phyloP scores from a whole-genome alignment of 2,329 filamentous ascomycete species.

The Epichloe sibirici region DNA sequence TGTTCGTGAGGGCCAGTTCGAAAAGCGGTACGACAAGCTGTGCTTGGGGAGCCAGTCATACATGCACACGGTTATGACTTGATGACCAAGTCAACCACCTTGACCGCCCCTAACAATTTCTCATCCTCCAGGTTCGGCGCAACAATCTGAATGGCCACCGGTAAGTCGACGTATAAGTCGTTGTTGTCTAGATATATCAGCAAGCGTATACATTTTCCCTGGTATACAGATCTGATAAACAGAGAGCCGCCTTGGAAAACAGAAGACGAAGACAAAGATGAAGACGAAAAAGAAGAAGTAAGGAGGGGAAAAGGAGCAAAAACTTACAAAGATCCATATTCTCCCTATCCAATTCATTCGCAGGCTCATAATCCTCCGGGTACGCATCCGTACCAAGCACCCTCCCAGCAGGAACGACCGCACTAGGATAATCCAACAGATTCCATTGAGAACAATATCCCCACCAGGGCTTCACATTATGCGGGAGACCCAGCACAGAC shows the following conservation, averaged over 20 bases:
- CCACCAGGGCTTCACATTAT: conserved; percentile 39
- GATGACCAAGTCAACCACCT: conserved; percentile 7
- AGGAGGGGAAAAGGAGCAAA: background rate
- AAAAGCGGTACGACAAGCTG: too few relatives aligned
- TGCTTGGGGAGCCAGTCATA: background rate
- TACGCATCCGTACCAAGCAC: conserved; percentile 8
- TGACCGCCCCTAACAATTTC: conserved; percentile 9
- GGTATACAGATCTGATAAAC: too few relatives aligned
- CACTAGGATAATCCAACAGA: conserved; percentile 49
- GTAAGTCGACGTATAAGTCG: conserved; percentile 8
- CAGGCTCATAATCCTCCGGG: conserved; percentile 6
- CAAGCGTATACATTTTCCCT: background rate
- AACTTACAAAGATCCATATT: conserved; percentile 10
- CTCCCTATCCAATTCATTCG: conserved; percentile 9
- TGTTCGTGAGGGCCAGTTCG: too few relatives aligned
- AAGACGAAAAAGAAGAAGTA: too few relatives aligned
- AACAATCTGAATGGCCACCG: conserved; percentile 10
- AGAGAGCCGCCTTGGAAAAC: too few relatives aligned
- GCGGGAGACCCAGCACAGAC: conserved; percentile 35
- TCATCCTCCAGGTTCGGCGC: conserved; percentile 10
- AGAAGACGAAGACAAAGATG: too few relatives aligned
- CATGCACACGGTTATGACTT: background rate
- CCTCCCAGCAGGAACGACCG: conserved; percentile 8
- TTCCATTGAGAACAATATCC: conserved; percentile 58
- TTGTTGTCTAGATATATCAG: conserved; percentile 7